Evolutionary conservation across 2,329 filamentous ascomycete species (phyloP), one percentile per base, ranked within the genome.

Genomic region (Alternaria consortialis): DNA sequence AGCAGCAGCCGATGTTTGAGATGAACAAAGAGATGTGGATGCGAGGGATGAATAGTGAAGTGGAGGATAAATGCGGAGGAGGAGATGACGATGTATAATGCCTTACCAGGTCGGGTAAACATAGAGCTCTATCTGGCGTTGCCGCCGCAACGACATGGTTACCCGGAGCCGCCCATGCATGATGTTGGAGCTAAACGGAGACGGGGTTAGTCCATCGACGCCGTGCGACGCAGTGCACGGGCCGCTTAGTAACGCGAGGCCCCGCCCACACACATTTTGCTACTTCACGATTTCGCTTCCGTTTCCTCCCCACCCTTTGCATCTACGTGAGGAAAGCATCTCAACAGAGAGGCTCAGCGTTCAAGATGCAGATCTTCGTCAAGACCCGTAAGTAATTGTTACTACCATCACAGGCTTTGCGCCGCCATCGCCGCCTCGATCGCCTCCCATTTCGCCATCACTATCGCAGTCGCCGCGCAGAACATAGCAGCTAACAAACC

Each of bases 321-420:
- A 58, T 58, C 56, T 54, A 52, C 50, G 50, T 58, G 56, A 58
- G 56, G 56, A 58, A 58, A 59, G 56, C 56, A 59, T 56, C 56
- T 48, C 44, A 17, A 47, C 48, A 37, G 46, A 58, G 29, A 58
- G 56, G 53, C 46, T 58, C 43, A 53, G 43, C 36, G 51, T 56
- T 56, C 58, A 52, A 48, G 81, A 96, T 97, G 94, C 94, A 97
- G 87, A 97, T 97, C 86, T 97, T 97, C 83, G 94, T 97, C 77
- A 97, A 97, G 90, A 97, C 93, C 74, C 88, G 90, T 93, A 85
- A 87, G 39, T 42, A 3, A 3, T 90, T 90, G 32, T 17, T 13
- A 17, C 46, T 32, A 50, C 13, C 20, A 11, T 15, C 46, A 37
- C 46, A 37, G 31, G 11, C 34, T 4, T 12, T 37, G 23, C 34